Conservation (phyloP, 208 protist genomes). For the Leishmania amazonensis region DNA sequence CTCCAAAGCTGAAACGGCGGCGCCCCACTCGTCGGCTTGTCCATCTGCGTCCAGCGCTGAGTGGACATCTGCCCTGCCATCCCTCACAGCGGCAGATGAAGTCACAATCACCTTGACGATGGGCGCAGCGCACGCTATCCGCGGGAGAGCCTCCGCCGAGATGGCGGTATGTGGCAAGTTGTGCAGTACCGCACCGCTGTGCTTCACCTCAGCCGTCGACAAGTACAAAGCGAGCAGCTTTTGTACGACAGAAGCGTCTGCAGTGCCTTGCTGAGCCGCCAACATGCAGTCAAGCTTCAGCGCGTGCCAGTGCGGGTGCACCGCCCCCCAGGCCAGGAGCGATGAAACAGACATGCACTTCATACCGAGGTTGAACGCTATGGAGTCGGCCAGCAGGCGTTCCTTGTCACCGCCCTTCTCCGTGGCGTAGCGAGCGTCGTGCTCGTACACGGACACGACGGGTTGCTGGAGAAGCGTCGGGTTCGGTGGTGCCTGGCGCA, state of each 20-base stretch:
- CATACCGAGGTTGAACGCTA: conserved; percentile 66
- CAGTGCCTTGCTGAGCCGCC: conserved; percentile 36
- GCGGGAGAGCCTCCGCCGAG: conserved; percentile 33
- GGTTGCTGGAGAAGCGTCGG: conserved; percentile 38
- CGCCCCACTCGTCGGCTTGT: background rate
- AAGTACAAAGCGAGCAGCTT: conserved; percentile 60
- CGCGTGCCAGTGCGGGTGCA: conserved; percentile 50
- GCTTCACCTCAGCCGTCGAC: conserved; percentile 58
- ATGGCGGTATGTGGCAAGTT: conserved; percentile 59
- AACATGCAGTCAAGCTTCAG: conserved; percentile 53
- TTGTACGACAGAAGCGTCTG: conserved; percentile 46
- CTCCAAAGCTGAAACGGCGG: conserved; percentile 1
- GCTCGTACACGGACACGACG: conserved; percentile 53
- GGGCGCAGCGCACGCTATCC: conserved; percentile 13
- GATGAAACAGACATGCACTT: conserved; percentile 70
- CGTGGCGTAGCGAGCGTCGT: conserved; percentile 21
- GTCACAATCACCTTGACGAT: conserved; percentile 38
- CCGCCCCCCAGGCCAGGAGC: conserved; percentile 80
- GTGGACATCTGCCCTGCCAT: background rate
- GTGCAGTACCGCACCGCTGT: conserved; percentile 72
- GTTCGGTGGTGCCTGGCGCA: conserved; percentile 66
- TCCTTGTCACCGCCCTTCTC: conserved; percentile 38
- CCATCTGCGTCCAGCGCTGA: background rate
- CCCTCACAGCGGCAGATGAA: conserved; percentile 7
- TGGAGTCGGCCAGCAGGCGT: conserved; percentile 63